Evolutionary conservation across 2,329 filamentous ascomycete species (phyloP), one percentile per base, ranked within the genome.

Genomic region (Neofusicoccum laricinum): DNA sequence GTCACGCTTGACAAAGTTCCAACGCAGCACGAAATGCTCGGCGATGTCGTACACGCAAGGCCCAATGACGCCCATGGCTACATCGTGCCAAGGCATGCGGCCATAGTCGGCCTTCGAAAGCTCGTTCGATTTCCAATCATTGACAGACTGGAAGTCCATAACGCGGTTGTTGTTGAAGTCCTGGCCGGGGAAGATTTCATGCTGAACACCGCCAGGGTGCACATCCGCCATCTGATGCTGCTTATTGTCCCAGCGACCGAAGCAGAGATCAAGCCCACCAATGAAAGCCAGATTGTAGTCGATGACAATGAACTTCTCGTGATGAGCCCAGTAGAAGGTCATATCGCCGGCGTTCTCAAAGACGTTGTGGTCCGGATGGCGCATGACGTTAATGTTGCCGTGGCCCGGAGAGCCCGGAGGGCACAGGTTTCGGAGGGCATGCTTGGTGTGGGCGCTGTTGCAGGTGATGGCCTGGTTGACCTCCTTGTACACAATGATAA

Each of bases 131-230:
- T 95, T 92, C 94, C 94, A 98, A 73, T 97, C 90, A 34, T 91
- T 77, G 1, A 98, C 95, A 36, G 89, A 90, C 70, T 97, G 85
- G 75, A 98, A 99, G 72, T 99, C 95, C 89, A 96, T 91, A 70
- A 98, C 89, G 41, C 94, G 88, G 75, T 97, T 97, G 77, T 98
- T 98, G 78, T 98, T 98, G 82, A 96, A 98, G 72, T 99, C 95
- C 73, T 99, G 95, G 0, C 95, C 95, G 0, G 95, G 93, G 84
- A 92, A 99, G 19, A 97, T 83, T 76, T 97, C 93, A 63, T 93
- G 87, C 14, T 86, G 82, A 17, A 97, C 86, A 19, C 91, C 91
- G 48, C 89, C 88, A 0, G 94, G 94, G 74, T 98, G 93, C 0
- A 93, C 88, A 75, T 98, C 95, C 0, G 94, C 85, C 14, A 97